These are phyloP conservation scores for Pleurotus platypus DNA, from an alignment of 768 basidiomycete genomes.

Conservation along the genomic window DNA sequence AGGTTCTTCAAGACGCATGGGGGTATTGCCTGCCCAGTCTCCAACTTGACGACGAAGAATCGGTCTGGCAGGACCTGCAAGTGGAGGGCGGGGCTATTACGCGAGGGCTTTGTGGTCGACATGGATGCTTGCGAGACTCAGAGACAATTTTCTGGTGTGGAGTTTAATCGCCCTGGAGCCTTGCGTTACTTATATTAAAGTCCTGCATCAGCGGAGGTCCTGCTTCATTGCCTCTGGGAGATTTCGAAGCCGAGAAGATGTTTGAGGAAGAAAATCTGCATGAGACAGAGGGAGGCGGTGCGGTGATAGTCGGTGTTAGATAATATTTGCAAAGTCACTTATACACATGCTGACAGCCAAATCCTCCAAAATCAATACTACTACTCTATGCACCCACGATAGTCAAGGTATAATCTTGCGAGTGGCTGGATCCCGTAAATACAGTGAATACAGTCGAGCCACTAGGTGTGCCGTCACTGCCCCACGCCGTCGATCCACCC, in stretches of 20 bases:
- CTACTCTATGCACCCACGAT: constrained; percentile 29
- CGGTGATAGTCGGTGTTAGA: constrained; percentile 19
- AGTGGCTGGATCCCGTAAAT: constrained; percentile 29
- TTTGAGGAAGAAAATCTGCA: background rate
- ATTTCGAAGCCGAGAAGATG: constrained; percentile 5
- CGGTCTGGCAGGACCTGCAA: constrained; percentile 39
- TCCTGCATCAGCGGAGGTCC: constrained; percentile 8
- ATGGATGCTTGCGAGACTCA: background rate
- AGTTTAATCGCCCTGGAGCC: background rate
- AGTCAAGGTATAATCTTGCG: constrained; percentile 32
- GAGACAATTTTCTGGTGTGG: background rate
- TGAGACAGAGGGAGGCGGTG: background rate
- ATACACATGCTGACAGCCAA: background rate
- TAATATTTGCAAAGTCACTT: background rate
- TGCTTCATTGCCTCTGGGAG: constrained; percentile 2
- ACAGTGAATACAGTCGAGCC: constrained; percentile 40
- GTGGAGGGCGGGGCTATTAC: constrained; percentile 40
- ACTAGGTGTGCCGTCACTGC: constrained; percentile 49
- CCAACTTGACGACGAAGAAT: constrained; percentile 45
- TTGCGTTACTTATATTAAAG: background rate
- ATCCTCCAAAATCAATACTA: background rate
- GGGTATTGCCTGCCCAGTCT: constrained; percentile 31
- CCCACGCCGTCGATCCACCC: constrained; percentile 45
- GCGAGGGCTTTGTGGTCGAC: constrained; percentile 27
- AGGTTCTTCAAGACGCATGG: constrained; percentile 27